Evolutionary conservation across 2,329 filamentous ascomycete genomes (phyloP).

Genomic region (Clonostachys solani): DNA sequence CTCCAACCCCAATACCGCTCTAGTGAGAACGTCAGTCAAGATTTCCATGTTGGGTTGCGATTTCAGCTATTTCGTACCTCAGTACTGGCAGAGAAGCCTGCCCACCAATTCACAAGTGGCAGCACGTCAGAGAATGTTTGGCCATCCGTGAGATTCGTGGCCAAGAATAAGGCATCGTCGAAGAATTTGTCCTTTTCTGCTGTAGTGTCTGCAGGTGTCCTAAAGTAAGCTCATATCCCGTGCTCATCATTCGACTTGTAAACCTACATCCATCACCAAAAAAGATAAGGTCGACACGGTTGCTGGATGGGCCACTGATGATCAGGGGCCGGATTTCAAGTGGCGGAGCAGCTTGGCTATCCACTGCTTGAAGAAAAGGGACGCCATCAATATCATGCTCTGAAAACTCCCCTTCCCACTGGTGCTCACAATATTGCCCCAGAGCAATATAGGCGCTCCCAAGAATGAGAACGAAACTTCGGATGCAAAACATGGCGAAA

Average conservation of each 20-base stretch:
- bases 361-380: slow-evolving; percentile 10
- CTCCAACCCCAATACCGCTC: slow-evolving; percentile 19
- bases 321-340: slow-evolving; percentile 21
- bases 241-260: not conserved
- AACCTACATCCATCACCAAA: slow-evolving; percentile 21
- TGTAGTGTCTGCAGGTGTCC: slow-evolving; percentile 12
- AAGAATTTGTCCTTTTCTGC: slow-evolving; percentile 23
- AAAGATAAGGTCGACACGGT: slow-evolving; percentile 21
- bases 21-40: slow-evolving; percentile 3
- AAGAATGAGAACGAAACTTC: not conserved
- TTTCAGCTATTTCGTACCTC: slow-evolving; percentile 9
- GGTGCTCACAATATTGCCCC: slow-evolving; percentile 19
- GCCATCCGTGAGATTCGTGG: slow-evolving; percentile 17
- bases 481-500: not conserved
- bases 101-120: slow-evolving; percentile 21
- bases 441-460: slow-evolving; percentile 2
- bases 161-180: slow-evolving; percentile 16
- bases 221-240: not conserved
- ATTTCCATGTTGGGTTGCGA: not conserved
- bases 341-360: slow-evolving; percentile 13
- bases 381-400: slow-evolving; percentile 11
- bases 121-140: slow-evolving; percentile 21
- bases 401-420: slow-evolving; percentile 19
- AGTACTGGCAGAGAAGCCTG: slow-evolving; percentile 17
- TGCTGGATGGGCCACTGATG: slow-evolving; percentile 18